phyloP scores from a whole-genome alignment of 345 rosid species.

The Conringia planisiliqua region DNA sequence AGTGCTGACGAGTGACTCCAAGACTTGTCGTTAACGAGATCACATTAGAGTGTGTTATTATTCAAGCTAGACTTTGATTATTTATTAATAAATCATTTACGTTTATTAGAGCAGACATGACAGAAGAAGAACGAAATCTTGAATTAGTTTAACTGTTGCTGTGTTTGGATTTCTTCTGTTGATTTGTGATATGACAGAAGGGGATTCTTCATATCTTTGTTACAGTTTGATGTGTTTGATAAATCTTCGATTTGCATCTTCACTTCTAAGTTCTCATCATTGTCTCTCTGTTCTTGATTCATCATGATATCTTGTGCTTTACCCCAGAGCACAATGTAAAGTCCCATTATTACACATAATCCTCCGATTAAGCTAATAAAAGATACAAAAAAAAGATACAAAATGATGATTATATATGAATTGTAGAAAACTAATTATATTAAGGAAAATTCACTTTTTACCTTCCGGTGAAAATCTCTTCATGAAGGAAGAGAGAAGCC shows the following conservation, averaged over 20 bases:
- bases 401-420: background rate
- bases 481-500: conserved; percentile 52
- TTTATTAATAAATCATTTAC: background rate
- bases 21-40: background rate
- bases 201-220: conserved; percentile 42
- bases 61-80: background rate
- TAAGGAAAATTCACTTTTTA: conserved; percentile 25
- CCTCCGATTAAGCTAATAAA: conserved; percentile 54
- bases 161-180: conserved; percentile 21
- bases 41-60: background rate
- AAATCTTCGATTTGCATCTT: conserved; percentile 36
- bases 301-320: conserved; percentile 46
- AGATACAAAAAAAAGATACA: background rate
- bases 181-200: conserved; percentile 39
- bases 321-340: conserved; percentile 63
- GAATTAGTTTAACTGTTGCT: conserved; percentile 1
- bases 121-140: background rate
- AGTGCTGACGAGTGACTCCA: background rate
- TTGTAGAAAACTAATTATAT: background rate
- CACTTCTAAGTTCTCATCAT: conserved; percentile 19
- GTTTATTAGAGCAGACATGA: background rate
- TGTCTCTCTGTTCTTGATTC: conserved; percentile 23
- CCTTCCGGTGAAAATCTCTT: conserved; percentile 54
- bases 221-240: conserved; percentile 18
- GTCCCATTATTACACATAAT: conserved; percentile 42